Percentiles rank a stretch among this genome's conserved stretches.
Conservation (phyloP, 129 eudicot species). For the Deinandra increscens region DNA sequence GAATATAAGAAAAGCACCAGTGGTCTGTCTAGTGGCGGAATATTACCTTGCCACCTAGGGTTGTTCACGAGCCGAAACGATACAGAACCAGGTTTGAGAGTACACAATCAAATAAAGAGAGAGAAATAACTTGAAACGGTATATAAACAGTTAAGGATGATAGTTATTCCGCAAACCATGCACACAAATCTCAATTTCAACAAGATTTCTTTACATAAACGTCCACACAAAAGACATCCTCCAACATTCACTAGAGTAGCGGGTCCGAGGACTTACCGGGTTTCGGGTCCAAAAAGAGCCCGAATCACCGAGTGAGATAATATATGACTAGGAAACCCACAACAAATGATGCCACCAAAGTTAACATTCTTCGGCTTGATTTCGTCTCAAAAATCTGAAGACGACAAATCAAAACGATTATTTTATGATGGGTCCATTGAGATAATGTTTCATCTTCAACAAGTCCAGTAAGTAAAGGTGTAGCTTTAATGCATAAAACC, state of each 20-base stretch:
- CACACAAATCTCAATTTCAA: constrained; percentile 22
- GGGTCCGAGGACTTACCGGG: neutral
- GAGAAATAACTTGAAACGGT: neutral
- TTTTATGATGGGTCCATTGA: neutral
- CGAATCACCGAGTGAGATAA: constrained; percentile 70
- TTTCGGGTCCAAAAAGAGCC: constrained; percentile 5
- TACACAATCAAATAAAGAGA: neutral
- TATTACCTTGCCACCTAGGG: constrained; percentile 99
- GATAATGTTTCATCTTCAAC: constrained; percentile 2
- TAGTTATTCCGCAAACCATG: neutral
- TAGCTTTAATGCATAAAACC: no score
- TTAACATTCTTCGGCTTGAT: constrained; percentile 82
- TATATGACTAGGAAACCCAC: constrained; percentile 69
- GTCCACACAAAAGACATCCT: constrained; percentile 19
- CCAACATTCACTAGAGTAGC: neutral
- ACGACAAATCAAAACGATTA: neutral
- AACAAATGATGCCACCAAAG: constrained; percentile 80
- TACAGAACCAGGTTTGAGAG: no score
- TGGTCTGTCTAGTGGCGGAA: constrained; percentile 99
- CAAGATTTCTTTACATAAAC: constrained; percentile 33
- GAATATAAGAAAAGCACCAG: constrained; percentile 50
- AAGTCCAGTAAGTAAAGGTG: no score
- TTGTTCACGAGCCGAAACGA: no score
- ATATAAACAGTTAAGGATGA: constrained; percentile 12
- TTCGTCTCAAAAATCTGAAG: constrained; percentile 87